Base-by-base conservation (phyloP, 2,329 filamentous ascomycete genomes). In the Colletotrichum tropicicola region DNA sequence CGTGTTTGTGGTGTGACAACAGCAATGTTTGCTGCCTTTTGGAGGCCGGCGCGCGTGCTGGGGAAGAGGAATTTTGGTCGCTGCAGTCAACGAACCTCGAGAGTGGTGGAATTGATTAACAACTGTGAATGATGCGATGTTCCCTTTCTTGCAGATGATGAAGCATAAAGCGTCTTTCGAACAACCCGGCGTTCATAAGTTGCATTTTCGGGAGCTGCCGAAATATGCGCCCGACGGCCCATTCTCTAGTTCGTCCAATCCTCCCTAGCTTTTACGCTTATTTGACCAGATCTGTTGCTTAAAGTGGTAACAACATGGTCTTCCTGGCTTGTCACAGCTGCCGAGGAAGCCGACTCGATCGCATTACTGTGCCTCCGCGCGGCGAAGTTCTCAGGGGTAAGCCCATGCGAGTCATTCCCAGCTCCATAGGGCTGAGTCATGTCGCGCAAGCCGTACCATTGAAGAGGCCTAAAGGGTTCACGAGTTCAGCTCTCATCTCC, bases 391-490 rank as follows among this genome's bases (percentile, higher is more conserved):
- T 56, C 59, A 57, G 44, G 52, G 59, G 44, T 57, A 25, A 12
- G 15, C 17, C 15, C 17, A 25, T 49, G 59, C 59, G 59, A 62
- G 59, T 62, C 52, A 62, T 56, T 56, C 4, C 4, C 19, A 35
- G 35, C 35, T 62, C 59, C 59, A 57, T 25, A 57, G 28, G 59
- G 44, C 52, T 62, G 59, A 62, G 51, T 62, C 59, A 39, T 25
- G 51, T 23, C n/a, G 7, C 12, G n/a, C 4, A 2, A 15, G 41
- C n/a, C 25, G 7, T 12, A 28, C 25, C 21, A 19, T 6, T 13
- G 23, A 23, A 44, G 9, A 41, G 37, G 39, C 23, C 39, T 23
- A 6, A 44, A 55, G 17, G 7, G 27, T 21, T 23, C 39, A 15
- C 27, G 5, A 21, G 12, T 4, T 8, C 9, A 45, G 35, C 32